phyloP scores from a whole-genome alignment of 208 protist genomes.

The Leishmania gerbilli region DNA sequence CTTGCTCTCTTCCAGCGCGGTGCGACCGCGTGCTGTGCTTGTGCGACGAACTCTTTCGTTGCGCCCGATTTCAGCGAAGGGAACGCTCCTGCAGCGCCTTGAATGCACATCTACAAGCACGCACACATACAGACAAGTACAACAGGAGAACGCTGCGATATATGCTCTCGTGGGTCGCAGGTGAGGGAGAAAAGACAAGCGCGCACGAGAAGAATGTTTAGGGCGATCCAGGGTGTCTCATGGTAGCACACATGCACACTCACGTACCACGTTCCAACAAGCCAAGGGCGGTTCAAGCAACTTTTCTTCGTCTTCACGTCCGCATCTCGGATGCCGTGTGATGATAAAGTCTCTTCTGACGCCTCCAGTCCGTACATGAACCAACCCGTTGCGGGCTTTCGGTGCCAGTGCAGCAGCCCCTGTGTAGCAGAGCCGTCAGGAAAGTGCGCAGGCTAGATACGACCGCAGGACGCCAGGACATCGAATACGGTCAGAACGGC shows the following conservation, averaged over 20 bases:
- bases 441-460: background rate
- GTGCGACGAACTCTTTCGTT: background rate
- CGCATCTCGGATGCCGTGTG: background rate
- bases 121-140: background rate
- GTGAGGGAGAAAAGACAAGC: background rate
- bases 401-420: background rate
- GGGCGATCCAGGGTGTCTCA: background rate
- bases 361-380: background rate
- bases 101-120: background rate
- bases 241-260: background rate
- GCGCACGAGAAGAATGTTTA: background rate
- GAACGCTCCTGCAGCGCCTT: background rate
- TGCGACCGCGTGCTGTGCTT: background rate
- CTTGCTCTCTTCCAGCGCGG: background rate
- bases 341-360: background rate
- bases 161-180: background rate
- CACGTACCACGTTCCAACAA: background rate
- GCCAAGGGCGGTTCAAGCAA: background rate
- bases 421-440: background rate
- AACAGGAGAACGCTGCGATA: background rate
- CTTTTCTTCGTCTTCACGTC: background rate
- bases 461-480: background rate
- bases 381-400: background rate
- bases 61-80: background rate
- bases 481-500: background rate